Evolutionary conservation across 1,284 basidiomycete genomes (phyloP).

Genomic region (Rhodotorula mucilaginosa): DNA sequence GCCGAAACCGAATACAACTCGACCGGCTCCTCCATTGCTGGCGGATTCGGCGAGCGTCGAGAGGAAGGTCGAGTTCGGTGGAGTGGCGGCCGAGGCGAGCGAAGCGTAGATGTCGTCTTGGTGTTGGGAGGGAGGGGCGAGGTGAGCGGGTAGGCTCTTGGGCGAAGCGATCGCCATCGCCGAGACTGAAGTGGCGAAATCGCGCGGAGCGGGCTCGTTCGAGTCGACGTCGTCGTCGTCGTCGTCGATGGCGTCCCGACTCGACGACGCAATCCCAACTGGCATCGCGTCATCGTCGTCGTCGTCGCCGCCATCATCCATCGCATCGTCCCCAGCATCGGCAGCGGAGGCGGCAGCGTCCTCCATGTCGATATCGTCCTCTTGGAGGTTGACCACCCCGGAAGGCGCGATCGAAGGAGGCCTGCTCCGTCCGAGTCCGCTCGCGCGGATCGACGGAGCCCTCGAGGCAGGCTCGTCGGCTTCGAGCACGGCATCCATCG

Average conservation of each 20-base stretch:
- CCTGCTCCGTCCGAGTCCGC: constrained; percentile 1
- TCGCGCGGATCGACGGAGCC: constrained; percentile 12
- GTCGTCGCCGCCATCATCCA: neutral
- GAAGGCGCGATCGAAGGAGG: constrained; percentile 13
- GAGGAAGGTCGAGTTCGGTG: constrained; percentile 55
- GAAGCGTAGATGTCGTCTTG: constrained; percentile 20
- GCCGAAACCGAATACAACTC: neutral
- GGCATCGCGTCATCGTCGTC: neutral
- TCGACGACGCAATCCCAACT: too few species aligned
- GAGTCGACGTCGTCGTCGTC: neutral
- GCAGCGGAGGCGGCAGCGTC: neutral
- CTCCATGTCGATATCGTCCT: constrained; percentile 1
- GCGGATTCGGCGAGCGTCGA: constrained; percentile 51
- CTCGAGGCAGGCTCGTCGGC: constrained; percentile 30
- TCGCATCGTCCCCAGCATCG: too few species aligned
- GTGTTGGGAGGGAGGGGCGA: constrained; percentile 5
- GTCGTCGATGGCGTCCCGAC: too few species aligned
- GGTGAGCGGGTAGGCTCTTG: constrained; percentile 8
- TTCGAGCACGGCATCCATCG: constrained; percentile 39
- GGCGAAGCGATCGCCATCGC: constrained; percentile 10
- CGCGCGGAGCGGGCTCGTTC: neutral
- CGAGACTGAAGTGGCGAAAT: neutral
- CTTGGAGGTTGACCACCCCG: neutral
- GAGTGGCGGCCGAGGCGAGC: constrained; percentile 48
- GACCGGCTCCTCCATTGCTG: neutral